A percentile compares a stretch with the other conserved stretches of the same genome.
These are phyloP conservation scores for Metschnikowia orientalis DNA, from an alignment of 805 yeast genomes.

Conservation along the genomic window DNA sequence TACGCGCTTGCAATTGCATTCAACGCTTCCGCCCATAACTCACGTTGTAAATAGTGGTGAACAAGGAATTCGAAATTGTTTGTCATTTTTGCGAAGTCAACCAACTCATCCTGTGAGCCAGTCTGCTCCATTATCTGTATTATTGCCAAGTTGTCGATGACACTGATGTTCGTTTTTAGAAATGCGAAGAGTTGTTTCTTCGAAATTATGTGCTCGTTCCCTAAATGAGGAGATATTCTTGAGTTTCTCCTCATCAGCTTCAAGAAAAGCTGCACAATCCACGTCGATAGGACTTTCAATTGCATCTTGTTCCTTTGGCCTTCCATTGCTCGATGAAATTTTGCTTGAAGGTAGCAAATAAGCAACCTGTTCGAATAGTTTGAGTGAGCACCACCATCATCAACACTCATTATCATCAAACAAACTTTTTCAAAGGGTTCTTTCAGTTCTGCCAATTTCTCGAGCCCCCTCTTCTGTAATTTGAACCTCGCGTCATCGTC, in stretches of 20 bases:
- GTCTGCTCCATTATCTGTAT: conserved; percentile 68
- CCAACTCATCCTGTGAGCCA: conserved; percentile 58
- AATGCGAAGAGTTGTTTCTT: conserved; percentile 35
- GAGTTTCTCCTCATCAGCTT: conserved; percentile 29
- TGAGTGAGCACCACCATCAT: conserved; percentile 11
- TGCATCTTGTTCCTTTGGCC: conserved; percentile 27
- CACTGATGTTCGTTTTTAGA: conserved; percentile 42
- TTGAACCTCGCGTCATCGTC: conserved; percentile 5
- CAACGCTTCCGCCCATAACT: conserved; percentile 72
- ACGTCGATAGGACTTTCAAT: conserved; percentile 51
- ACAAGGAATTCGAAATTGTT: conserved; percentile 68
- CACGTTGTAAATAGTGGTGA: conserved; percentile 60
- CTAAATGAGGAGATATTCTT: conserved; percentile 24
- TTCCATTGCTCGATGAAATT: conserved; percentile 23
- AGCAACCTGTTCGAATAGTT: conserved; percentile 24
- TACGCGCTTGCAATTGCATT: conserved; percentile 49
- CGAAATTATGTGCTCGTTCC: background rate
- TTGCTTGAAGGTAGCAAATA: conserved; percentile 32
- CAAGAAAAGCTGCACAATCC: conserved; percentile 60
- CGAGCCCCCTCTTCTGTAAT: conserved; percentile 26
- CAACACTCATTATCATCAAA: conserved; percentile 37
- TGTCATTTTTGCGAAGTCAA: conserved; percentile 63
- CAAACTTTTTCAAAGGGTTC: conserved; percentile 70
- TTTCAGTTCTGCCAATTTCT: conserved; percentile 53
- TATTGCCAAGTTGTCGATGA: conserved; percentile 61